phyloP scores from a whole-genome alignment of 2,329 filamentous ascomycete species.

The Ophiostoma novo-ulmi region DNA sequence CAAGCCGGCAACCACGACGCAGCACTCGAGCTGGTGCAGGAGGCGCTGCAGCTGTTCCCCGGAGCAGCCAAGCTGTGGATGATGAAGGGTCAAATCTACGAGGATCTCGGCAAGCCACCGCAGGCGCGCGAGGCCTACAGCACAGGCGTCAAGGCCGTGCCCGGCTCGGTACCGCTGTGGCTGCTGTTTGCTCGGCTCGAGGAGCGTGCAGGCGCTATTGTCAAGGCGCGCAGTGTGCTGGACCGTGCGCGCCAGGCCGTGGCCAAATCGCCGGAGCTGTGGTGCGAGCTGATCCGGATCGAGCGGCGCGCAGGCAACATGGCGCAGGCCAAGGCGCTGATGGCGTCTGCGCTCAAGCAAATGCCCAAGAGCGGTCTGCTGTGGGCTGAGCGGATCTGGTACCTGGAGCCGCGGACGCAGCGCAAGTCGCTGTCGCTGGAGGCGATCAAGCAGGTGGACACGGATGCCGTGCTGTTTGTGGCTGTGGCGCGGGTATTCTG shows the following conservation, averaged over 20 bases:
- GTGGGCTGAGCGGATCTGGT: constrained; percentile 93
- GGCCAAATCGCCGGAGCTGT: constrained; percentile 77
- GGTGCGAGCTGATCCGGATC: constrained; percentile 89
- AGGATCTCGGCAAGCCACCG: constrained; percentile 69
- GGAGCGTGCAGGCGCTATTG: constrained; percentile 73
- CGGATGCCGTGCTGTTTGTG: constrained; percentile 81
- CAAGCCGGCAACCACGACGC: constrained; percentile 60
- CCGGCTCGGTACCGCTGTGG: constrained; percentile 81
- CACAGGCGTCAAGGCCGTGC: constrained; percentile 80
- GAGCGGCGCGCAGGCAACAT: constrained; percentile 82
- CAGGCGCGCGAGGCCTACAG: constrained; percentile 87
- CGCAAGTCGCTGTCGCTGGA: constrained; percentile 86
- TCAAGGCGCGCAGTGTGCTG: constrained; percentile 90
- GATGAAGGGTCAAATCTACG: constrained; percentile 98
- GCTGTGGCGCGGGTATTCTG: constrained; percentile 95
- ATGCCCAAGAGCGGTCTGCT: constrained; percentile 81
- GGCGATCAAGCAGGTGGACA: constrained; percentile 95
- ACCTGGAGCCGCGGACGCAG: constrained; percentile 85
- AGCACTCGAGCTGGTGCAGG: constrained; percentile 79
- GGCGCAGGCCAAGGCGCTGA: constrained; percentile 79
- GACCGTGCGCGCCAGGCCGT: constrained; percentile 85
- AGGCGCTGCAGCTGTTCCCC: constrained; percentile 82
- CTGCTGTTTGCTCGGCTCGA: constrained; percentile 83
- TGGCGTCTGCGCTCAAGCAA: constrained; percentile 90
- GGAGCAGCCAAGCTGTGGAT: constrained; percentile 88